Evolutionary conservation across 108 stramenopile genomes (phyloP), one percentile per base, ranked within the genome.

Genomic region (Aurantiochytrium sp.): DNA sequence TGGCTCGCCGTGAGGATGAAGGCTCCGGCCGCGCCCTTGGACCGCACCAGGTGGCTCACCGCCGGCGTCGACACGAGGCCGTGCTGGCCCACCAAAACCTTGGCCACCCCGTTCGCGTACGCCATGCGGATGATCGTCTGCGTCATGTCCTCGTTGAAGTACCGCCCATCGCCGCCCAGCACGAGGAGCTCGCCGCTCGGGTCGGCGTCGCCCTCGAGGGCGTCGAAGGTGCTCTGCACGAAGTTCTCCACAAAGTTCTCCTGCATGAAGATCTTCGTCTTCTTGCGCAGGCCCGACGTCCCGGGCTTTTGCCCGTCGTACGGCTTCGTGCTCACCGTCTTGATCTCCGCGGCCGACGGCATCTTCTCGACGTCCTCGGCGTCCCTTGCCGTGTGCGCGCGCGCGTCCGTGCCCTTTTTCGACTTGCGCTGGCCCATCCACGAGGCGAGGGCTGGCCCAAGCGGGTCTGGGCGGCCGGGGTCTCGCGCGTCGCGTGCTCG

Each of bases 1-100:
- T 99, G 98, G 90, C 95, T 96, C n/a, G 98, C 99, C 37, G 99
- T 99, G 68, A 99, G 94, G 89, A 99, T 98, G 91, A 99, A 97
- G 31, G 96, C 97, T 55, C 98, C 98, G 86, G 93, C 95, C 19
- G 98, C 97, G 37, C 97, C 98, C 55, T 93, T n/a, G 88, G 97
- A 96, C 21, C 99, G 97, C 89, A 99, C 98, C 54, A 96, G 92
- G 37, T 98, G 97, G 21, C 96, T 97, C 31, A 97, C 95, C 48
- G 98, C 98, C 8, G 99, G 99, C 55, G 99, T 99, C 37, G 97
- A 98, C 86, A 99, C 92, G 81, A 99, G 93, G 85, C 99, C 99
- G 86, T 98, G 90, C 91, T 98, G 90, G 69, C 97, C 98, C 73
- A 99, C 94, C 96, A 97, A 97, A 89, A 99, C 92, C 55, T 94